phyloP scores from a whole-genome alignment of 2,329 filamentous ascomycete genomes.

The Epichloe bromicola region DNA sequence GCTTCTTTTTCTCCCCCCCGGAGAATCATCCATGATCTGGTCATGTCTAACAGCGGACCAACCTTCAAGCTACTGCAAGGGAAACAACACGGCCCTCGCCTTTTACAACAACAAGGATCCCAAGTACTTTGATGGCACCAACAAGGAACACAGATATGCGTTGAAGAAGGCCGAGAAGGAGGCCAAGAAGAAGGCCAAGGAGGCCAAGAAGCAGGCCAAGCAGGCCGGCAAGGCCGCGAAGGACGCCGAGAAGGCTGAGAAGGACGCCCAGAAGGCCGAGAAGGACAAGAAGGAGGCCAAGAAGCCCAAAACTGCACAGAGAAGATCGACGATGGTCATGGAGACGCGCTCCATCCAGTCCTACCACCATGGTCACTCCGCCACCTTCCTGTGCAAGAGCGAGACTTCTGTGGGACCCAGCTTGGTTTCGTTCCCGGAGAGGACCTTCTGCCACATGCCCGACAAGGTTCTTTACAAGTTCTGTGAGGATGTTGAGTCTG shows the following conservation, averaged over 20 bases:
- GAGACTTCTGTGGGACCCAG: neutral
- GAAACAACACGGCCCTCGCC: neutral
- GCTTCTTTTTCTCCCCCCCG: neutral
- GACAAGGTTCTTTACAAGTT: conserved; percentile 1
- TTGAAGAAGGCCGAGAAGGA: neutral
- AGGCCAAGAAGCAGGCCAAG: neutral
- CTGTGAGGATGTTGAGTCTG: neutral
- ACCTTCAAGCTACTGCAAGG: neutral
- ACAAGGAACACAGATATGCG: neutral
- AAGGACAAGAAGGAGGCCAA: neutral
- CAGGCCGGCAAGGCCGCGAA: neutral
- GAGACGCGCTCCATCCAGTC: neutral
- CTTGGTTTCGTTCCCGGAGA: neutral
- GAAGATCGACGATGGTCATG: neutral
- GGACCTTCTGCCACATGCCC: conserved; percentile 3
- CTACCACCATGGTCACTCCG: neutral
- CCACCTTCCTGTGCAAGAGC: neutral
- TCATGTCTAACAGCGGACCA: neutral
- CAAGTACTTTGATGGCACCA: conserved; percentile 1
- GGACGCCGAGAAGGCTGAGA: neutral
- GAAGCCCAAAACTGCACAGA: neutral
- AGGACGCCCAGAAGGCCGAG: neutral
- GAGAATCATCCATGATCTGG: no score
- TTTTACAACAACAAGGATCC: neutral
- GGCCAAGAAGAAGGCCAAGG: neutral